These are phyloP conservation scores for Escallonia herrerae DNA, from an alignment of 129 eudicot species.

Conservation along the genomic window DNA sequence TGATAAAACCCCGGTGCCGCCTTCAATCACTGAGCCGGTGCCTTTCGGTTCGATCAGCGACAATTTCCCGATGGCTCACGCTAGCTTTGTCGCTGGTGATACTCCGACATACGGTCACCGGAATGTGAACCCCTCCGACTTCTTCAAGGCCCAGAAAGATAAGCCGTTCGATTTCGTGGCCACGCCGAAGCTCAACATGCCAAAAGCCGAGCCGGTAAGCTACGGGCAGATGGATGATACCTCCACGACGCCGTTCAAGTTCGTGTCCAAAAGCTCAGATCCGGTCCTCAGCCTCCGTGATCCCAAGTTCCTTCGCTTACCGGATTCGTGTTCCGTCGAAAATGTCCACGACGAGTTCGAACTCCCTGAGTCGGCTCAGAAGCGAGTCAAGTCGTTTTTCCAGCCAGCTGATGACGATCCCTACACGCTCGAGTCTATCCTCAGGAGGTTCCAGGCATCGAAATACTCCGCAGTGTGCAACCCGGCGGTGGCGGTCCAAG, in stretches of 20 bases:
- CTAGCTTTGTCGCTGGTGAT: not conserved
- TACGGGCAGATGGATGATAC: not conserved
- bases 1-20: slow-evolving; percentile 15
- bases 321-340: slow-evolving; percentile 25
- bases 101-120: not conserved
- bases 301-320: slow-evolving; percentile 22
- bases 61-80: not conserved
- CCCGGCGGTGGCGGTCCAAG: not conserved
- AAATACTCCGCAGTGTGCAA: slow-evolving; percentile 3
- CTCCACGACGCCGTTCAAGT: slow-evolving; percentile 4
- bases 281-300: not conserved
- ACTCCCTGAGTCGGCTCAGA: slow-evolving; percentile 1
- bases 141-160: no score
- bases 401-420: not conserved
- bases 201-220: slow-evolving; percentile 12
- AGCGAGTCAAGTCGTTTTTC: slow-evolving; percentile 10
- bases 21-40: not conserved
- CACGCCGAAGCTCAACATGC: slow-evolving; percentile 15
- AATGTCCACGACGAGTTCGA: not conserved
- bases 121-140: not conserved
- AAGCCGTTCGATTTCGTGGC: not conserved
- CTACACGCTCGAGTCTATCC: slow-evolving; percentile 15
- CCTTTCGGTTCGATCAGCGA: not conserved
- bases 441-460: slow-evolving; percentile 10
- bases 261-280: slow-evolving; percentile 6